Percentiles rank a stretch among this genome's conserved stretches.
Conservation (phyloP, 306 rosid species). For the Hippophae tibetana region DNA sequence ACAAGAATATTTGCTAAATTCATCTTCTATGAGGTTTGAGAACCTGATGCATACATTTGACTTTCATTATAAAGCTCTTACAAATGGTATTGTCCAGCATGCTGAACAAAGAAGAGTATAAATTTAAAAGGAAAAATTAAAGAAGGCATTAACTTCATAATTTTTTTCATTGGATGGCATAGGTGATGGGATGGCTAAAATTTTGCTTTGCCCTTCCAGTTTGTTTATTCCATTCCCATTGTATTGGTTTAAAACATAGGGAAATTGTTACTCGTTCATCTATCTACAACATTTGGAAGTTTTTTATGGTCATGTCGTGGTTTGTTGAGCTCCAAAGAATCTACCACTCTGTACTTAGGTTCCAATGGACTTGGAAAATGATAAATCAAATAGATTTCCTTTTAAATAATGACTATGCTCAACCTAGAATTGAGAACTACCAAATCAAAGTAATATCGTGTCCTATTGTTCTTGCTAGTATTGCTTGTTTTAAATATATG, state of each 20-base stretch:
- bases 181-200: constrained; percentile 18
- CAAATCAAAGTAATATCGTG: no score
- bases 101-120: constrained; percentile 81
- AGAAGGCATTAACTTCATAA: constrained; percentile 56
- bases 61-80: constrained; percentile 80
- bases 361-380: no score
- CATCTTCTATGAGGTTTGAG: constrained; percentile 42
- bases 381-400: no score
- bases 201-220: constrained; percentile 28
- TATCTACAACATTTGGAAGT: constrained; percentile 35
- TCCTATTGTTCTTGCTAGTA: no score
- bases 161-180: constrained; percentile 12
- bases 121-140: constrained; percentile 72
- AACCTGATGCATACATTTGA: constrained; percentile 73
- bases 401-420: no score
- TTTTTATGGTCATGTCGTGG: not conserved
- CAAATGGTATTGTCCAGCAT: constrained; percentile 79
- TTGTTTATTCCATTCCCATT: constrained; percentile 31
- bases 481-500: no score
- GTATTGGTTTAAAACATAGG: constrained; percentile 30
- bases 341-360: no score
- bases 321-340: constrained; percentile 13
- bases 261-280: constrained; percentile 30
- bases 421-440: no score
- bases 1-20: no score